Evolutionary conservation across 208 protist genomes (phyloP).

Genomic region (Trypanosoma scelopori): DNA sequence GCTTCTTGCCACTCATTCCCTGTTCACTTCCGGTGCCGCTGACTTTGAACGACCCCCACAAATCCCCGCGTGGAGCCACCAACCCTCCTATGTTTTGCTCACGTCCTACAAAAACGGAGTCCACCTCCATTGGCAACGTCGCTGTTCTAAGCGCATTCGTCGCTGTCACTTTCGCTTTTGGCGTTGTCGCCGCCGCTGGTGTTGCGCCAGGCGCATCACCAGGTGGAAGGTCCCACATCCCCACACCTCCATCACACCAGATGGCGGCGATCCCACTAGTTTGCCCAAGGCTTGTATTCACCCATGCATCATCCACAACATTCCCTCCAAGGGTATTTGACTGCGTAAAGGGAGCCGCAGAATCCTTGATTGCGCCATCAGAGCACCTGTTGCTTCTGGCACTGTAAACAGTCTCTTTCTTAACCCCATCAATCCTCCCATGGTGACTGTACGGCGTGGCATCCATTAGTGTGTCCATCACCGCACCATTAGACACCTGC

Average conservation of each 20-base stretch:
- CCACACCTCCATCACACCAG: constrained; percentile 17
- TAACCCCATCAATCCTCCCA: neutral
- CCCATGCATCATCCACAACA: constrained; percentile 18
- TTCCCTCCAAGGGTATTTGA: constrained; percentile 4
- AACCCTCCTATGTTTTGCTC: neutral
- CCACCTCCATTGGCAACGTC: neutral
- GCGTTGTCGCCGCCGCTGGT: neutral
- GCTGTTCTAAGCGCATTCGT: neutral
- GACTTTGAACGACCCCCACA: constrained; percentile 13
- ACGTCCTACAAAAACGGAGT: neutral
- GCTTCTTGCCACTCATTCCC: neutral
- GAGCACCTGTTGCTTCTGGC: neutral
- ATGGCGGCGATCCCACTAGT: constrained; percentile 6
- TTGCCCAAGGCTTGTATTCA: constrained; percentile 3
- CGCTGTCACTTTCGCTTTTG: too few species aligned
- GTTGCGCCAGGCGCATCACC: neutral
- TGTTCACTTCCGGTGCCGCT: constrained; percentile 1
- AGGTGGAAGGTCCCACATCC: constrained; percentile 8
- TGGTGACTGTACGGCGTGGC: neutral
- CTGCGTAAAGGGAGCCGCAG: neutral
- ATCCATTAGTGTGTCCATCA: constrained; percentile 3
- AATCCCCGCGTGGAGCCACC: neutral
- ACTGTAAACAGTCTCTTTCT: neutral
- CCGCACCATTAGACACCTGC: neutral
- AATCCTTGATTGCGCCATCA: neutral